Conservation (phyloP, 345 rosid genomes). For the Brassica cretica region DNA sequence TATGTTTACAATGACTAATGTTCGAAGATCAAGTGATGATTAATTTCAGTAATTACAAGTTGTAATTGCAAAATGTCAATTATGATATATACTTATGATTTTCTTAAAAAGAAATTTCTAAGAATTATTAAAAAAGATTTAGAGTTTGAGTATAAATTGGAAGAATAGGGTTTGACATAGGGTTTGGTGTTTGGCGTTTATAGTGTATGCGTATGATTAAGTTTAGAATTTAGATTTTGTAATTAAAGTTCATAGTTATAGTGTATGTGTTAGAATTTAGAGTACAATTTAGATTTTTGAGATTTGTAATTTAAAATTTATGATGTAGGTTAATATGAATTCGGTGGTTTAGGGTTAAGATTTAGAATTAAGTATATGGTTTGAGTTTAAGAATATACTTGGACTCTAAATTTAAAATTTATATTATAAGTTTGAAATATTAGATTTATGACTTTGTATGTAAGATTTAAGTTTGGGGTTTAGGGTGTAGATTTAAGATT, state of each 20-base stretch:
- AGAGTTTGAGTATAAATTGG: neutral
- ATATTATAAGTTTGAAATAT: constrained; percentile 10
- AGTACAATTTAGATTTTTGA: neutral
- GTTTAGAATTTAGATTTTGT: neutral
- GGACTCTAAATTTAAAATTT: constrained; percentile 13
- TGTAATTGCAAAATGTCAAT: neutral
- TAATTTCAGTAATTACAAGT: neutral
- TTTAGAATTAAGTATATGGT: too few relatives aligned
- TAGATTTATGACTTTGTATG: too few relatives aligned
- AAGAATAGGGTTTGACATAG: neutral
- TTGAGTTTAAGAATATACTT: too few relatives aligned
- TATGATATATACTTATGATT: neutral
- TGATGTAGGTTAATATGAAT: too few relatives aligned
- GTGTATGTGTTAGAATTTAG: neutral
- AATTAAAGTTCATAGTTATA: neutral
- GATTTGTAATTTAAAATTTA: too few relatives aligned
- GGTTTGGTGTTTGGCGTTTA: neutral
- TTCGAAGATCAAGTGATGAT: neutral
- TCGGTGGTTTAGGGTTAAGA: too few relatives aligned
- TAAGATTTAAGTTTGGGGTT: too few relatives aligned
- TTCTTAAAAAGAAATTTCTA: neutral
- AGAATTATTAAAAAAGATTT: neutral
- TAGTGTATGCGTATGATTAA: neutral
- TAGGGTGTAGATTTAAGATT: too few relatives aligned
- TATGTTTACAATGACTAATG: neutral